Evolutionary conservation across 441 rosid species (phyloP).

Genomic region (Mallotus japonicus): DNA sequence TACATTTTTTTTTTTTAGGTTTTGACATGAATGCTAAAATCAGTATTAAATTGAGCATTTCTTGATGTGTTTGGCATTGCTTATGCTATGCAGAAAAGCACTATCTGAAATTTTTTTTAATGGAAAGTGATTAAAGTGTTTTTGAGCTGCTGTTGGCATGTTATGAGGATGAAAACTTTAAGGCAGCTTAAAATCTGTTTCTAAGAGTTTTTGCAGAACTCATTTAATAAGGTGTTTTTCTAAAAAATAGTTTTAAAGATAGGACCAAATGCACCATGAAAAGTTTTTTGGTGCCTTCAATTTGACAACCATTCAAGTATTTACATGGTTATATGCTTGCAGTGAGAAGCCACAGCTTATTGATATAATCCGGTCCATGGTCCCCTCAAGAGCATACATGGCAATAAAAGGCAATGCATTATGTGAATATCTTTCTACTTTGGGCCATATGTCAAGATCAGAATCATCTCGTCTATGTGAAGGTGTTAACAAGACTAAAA

Average conservation of each 20-base stretch:
- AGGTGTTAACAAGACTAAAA: slow-evolving; percentile 34
- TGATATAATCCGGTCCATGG: slow-evolving; percentile 46
- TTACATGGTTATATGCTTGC: slow-evolving; percentile 26
- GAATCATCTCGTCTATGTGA: slow-evolving; percentile 56
- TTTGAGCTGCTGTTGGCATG: too few species aligned
- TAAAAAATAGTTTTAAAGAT: too few species aligned
- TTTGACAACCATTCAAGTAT: not conserved
- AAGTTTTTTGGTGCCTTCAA: not conserved
- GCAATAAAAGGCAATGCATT: slow-evolving; percentile 59
- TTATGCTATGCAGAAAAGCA: not conserved
- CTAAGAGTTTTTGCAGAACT: not conserved
- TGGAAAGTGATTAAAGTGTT: not conserved
- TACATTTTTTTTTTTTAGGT: not conserved
- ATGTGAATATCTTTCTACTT: slow-evolving; percentile 69
- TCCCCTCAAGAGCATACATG: slow-evolving; percentile 54
- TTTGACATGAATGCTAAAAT: not conserved
- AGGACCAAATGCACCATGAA: not conserved
- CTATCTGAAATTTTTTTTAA: not conserved
- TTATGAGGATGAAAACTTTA: too few species aligned
- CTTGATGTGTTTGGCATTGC: not conserved
- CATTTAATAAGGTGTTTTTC: not conserved
- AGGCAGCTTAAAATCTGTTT: not conserved
- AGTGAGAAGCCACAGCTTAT: slow-evolving; percentile 49
- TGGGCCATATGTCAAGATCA: slow-evolving; percentile 62
- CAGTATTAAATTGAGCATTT: not conserved